phyloP scores from a whole-genome alignment of 495 filamentous ascomycete species.

The Pseudomonodictys pantanalensis region DNA sequence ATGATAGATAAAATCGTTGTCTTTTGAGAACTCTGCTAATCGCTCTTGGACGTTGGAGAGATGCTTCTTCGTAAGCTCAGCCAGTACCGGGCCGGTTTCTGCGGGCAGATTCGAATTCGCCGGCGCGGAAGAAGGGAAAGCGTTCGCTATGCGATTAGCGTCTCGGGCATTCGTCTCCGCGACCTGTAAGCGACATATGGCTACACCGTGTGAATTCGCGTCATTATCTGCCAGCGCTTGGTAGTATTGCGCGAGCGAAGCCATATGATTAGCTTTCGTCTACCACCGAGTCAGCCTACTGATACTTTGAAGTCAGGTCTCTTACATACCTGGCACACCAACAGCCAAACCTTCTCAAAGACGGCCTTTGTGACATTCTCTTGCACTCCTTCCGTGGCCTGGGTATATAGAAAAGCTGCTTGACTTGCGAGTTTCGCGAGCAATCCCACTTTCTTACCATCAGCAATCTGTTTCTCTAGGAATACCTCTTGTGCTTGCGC shows the following conservation, averaged over 20 bases:
- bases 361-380: conserved; percentile 88
- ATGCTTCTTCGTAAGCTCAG: conserved; percentile 80
- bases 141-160: conserved; percentile 70
- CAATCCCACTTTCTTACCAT: conserved; percentile 88
- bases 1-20: conserved; percentile 99
- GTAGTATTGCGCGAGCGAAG: conserved; percentile 86
- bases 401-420: conserved; percentile 79
- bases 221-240: conserved; percentile 91
- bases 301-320: background rate
- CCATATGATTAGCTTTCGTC: conserved; percentile 82
- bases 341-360: conserved; percentile 93
- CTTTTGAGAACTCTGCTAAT: conserved; percentile 71
- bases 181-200: conserved; percentile 77
- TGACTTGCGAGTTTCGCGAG: conserved; percentile 91
- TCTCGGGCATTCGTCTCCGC: conserved; percentile 74
- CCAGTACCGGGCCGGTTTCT: conserved; percentile 69
- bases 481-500: conserved; percentile 97
- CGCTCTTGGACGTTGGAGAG: conserved; percentile 75
- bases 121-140: conserved; percentile 76
- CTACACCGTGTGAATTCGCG: conserved; percentile 78
- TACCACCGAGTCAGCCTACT: conserved; percentile 33
- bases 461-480: conserved; percentile 89
- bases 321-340: conserved; percentile 67
- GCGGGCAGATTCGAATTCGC: conserved; percentile 78
- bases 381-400: conserved; percentile 83